These are phyloP conservation scores for Fusarium sp. DNA, from an alignment of 2,329 filamentous ascomycete genomes.

Conservation along the genomic window DNA sequence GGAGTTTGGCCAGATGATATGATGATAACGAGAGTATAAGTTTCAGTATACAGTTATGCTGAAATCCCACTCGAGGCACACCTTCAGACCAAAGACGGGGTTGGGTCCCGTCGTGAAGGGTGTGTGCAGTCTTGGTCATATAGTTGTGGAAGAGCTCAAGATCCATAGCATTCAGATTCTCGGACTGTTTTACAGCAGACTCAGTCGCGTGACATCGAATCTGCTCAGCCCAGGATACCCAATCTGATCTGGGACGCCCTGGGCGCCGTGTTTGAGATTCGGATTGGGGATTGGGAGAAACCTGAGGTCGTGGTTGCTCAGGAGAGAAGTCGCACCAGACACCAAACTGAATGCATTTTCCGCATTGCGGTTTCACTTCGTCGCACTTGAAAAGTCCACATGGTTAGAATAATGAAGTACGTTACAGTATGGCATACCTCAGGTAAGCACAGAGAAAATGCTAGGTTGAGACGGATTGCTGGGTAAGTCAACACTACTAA, in stretches of 20 bases:
- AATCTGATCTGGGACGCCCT: not conserved
- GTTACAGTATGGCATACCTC: not conserved
- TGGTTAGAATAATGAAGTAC: not conserved
- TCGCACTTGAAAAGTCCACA: not conserved
- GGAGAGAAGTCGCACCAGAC: not conserved
- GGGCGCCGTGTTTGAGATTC: not conserved
- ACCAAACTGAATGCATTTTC: not conserved
- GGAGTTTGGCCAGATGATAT: not conserved
- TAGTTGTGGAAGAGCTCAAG: not conserved
- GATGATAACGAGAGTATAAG: not conserved
- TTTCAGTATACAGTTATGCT: not conserved
- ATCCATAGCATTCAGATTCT: not conserved
- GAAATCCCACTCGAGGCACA: not conserved
- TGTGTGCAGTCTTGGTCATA: not conserved
- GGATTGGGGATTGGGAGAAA: not conserved
- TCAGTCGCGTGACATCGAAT: not conserved
- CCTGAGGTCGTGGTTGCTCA: not conserved
- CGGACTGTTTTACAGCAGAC: not conserved
- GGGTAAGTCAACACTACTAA: not conserved
- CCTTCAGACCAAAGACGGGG: not conserved
- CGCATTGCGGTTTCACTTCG: not conserved
- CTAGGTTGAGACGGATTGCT: rapidly evolving
- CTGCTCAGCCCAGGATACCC: not conserved
- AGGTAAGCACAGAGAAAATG: not conserved
- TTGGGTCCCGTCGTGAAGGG: not conserved